Evolutionary conservation across 306 rosid genomes (phyloP).

Genomic region (Pterocarpus santalinus): DNA sequence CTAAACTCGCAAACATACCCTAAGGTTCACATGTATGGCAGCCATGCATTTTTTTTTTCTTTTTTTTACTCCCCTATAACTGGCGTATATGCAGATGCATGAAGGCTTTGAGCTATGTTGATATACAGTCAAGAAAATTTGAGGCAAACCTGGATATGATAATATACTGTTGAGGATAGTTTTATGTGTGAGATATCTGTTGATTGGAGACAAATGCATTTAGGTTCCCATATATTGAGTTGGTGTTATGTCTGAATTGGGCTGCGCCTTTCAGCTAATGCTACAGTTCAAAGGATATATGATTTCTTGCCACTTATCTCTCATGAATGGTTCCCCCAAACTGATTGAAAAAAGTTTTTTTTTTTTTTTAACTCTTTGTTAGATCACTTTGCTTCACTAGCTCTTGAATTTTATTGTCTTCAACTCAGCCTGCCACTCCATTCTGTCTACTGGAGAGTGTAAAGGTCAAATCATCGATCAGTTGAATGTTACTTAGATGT

Average conservation of each 20-base stretch:
- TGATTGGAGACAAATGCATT: slow-evolving; percentile 38
- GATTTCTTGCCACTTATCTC: slow-evolving; percentile 13
- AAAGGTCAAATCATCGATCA: slow-evolving; percentile 31
- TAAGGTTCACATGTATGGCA: slow-evolving; percentile 19
- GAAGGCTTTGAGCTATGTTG: slow-evolving; percentile 34
- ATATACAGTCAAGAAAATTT: slow-evolving; percentile 2
- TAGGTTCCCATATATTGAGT: slow-evolving; percentile 30
- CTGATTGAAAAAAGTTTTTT: not conserved
- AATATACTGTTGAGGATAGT: slow-evolving; percentile 31
- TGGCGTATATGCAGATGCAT: slow-evolving; percentile 13
- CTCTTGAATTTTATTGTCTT: not conserved
- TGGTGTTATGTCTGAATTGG: slow-evolving; percentile 30
- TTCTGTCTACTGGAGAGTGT: not conserved
- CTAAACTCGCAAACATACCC: too few relatives aligned
- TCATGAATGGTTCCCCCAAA: slow-evolving; percentile 16
- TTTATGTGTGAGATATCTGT: slow-evolving; percentile 18
- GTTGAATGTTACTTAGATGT: slow-evolving; percentile 25
- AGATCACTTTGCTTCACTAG: slow-evolving; percentile 24
- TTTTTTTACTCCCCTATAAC: not conserved
- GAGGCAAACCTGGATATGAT: slow-evolving; percentile 23
- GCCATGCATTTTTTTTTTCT: too few relatives aligned
- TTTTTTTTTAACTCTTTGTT: slow-evolving; percentile 18
- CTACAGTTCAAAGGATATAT: not conserved
- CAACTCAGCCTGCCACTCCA: not conserved
- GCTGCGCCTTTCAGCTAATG: not conserved